Evolutionary conservation across 768 basidiomycete genomes (phyloP).

Genomic region (Harrya chromipes): DNA sequence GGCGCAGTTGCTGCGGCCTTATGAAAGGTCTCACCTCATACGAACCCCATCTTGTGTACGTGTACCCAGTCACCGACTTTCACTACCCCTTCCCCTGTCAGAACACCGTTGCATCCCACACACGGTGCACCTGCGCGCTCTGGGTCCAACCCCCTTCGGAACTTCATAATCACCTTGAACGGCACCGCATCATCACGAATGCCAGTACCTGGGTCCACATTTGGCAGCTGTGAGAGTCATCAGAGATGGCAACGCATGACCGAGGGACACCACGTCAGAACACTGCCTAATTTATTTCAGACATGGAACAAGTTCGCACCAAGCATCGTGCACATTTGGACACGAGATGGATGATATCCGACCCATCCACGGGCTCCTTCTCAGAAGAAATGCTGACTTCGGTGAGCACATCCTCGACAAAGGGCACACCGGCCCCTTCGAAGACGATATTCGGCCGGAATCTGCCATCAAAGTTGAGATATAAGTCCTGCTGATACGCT

Average conservation of each 20-base stretch:
- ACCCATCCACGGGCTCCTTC: slow-evolving; percentile 14
- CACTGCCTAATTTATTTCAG: slow-evolving; percentile 1
- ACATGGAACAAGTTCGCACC: slow-evolving; percentile 41
- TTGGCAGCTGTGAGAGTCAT: slow-evolving; percentile 56
- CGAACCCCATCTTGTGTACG: slow-evolving; percentile 42
- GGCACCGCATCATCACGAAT: slow-evolving; percentile 69
- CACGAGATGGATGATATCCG: slow-evolving; percentile 50
- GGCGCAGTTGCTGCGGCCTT: no score
- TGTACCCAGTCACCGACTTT: slow-evolving; percentile 60
- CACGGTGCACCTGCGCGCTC: slow-evolving; percentile 49
- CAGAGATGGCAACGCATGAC: background rate
- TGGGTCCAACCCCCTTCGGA: slow-evolving; percentile 59
- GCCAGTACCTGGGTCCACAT: slow-evolving; percentile 64
- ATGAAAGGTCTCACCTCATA: slow-evolving; percentile 8
- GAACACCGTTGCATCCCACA: slow-evolving; percentile 64
- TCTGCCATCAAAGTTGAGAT: slow-evolving; percentile 33
- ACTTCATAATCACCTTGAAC: slow-evolving; percentile 72
- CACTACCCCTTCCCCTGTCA: slow-evolving; percentile 47
- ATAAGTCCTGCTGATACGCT: background rate
- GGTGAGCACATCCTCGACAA: slow-evolving; percentile 69
- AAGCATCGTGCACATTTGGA: slow-evolving; percentile 70
- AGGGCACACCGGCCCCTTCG: slow-evolving; percentile 59
- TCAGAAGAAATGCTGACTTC: slow-evolving; percentile 52
- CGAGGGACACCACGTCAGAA: slow-evolving; percentile 2
- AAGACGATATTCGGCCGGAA: slow-evolving; percentile 79